These are phyloP conservation scores for Aurinia saxatilis DNA, from an alignment of 345 rosid species.

Conservation along the genomic window DNA sequence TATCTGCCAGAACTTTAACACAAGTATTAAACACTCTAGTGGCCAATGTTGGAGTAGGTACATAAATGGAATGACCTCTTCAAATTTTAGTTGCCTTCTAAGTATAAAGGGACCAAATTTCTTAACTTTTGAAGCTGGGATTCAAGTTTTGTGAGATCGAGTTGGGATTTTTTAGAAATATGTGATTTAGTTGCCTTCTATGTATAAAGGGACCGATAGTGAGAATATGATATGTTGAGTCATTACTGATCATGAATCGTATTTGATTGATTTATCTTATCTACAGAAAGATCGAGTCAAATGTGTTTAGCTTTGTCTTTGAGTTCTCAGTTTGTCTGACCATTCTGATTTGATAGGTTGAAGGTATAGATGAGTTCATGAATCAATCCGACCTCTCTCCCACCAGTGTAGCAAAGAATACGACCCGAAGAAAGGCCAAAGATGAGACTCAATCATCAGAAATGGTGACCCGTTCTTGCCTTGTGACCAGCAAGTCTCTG, in stretches of 20 bases:
- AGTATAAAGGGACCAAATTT: background rate
- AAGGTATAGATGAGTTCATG: slow-evolving; percentile 62
- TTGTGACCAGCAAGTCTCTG: slow-evolving; percentile 26
- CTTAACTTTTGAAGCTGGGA: too few relatives aligned
- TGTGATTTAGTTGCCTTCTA: too few relatives aligned
- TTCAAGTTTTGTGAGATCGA: too few relatives aligned
- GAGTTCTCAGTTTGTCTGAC: too few relatives aligned
- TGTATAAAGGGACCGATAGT: too few relatives aligned
- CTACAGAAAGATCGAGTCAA: too few relatives aligned
- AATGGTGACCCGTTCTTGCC: slow-evolving; percentile 38
- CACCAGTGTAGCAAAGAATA: slow-evolving; percentile 21
- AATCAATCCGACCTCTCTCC: slow-evolving; percentile 38
- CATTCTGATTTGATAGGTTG: slow-evolving; percentile 46
- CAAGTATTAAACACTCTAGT: slow-evolving; percentile 78
- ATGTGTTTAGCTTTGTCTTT: too few relatives aligned
- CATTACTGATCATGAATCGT: too few relatives aligned
- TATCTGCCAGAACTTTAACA: slow-evolving; percentile 58
- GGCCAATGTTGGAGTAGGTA: slow-evolving; percentile 97
- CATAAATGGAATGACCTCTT: background rate
- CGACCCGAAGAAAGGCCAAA: slow-evolving; percentile 41
- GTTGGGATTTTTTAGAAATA: too few relatives aligned
- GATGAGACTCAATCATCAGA: slow-evolving; percentile 39
- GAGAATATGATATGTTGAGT: background rate
- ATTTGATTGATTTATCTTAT: too few relatives aligned
- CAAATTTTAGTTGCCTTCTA: background rate